Conservation (phyloP, 1,284 basidiomycete species). For the Sporisorium graminicola region DNA sequence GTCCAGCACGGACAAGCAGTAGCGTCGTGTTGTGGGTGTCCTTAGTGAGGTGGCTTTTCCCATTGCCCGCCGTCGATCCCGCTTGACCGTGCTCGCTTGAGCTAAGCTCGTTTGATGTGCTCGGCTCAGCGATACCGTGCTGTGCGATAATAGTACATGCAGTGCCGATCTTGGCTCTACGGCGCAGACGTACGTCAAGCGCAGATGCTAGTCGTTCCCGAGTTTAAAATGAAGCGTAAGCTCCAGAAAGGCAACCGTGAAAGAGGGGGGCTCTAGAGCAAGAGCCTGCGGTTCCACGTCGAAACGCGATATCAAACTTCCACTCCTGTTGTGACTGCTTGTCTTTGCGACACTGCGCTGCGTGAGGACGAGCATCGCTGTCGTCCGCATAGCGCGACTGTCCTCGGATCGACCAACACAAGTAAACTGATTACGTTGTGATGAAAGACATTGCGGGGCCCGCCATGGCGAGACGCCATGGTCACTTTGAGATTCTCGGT, state of each 20-base stretch:
- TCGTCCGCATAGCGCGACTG: no score
- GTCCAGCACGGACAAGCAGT: no score
- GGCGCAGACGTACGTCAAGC: background rate
- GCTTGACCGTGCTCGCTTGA: background rate
- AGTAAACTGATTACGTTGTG: background rate
- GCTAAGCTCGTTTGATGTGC: background rate
- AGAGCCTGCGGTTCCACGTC: constrained; percentile 1
- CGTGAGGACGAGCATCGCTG: no score
- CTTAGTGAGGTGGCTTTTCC: no score
- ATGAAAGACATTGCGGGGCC: background rate
- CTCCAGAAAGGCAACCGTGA: background rate
- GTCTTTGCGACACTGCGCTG: background rate
- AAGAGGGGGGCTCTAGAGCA: background rate
- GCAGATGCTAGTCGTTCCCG: background rate
- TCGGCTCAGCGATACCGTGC: background rate
- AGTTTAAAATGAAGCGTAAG: constrained; percentile 1
- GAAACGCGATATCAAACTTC: background rate
- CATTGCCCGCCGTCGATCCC: background rate
- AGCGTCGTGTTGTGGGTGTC: no score
- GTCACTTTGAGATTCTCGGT: background rate
- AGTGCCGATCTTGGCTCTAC: background rate
- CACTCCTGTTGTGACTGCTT: background rate
- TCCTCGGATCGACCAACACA: background rate
- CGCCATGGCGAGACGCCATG: background rate
- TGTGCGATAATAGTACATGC: background rate